Evolutionary conservation across 2,329 filamentous ascomycete genomes (phyloP).

Genomic region (Trichoderma citrinoviride): DNA sequence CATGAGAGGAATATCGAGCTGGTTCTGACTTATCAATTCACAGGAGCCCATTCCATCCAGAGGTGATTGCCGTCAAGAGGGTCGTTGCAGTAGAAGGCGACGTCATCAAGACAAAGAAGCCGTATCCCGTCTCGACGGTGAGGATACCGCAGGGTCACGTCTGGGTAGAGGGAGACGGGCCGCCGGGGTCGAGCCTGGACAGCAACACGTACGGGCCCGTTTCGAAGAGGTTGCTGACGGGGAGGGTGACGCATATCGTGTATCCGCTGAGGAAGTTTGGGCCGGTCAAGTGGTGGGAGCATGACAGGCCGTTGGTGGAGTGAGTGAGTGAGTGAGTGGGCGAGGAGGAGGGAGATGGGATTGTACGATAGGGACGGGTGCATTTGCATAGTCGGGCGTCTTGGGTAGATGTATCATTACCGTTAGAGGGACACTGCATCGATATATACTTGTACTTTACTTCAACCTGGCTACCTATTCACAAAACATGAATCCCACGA

Average conservation of each 20-base stretch:
- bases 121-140: conserved; percentile 55
- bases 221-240: conserved; percentile 70
- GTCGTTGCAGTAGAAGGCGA: conserved; percentile 81
- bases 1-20: no score
- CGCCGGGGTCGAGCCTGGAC: conserved; percentile 67
- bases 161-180: conserved; percentile 92
- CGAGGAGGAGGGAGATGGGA: neutral
- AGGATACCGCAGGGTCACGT: conserved; percentile 79
- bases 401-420: neutral
- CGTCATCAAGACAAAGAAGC: conserved; percentile 62
- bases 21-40: neutral
- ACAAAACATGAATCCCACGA: neutral
- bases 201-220: conserved; percentile 90
- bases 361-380: conserved; percentile 7
- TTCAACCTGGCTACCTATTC: no score
- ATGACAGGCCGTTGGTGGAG: conserved; percentile 33
- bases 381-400: conserved; percentile 11
- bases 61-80: conserved; percentile 73
- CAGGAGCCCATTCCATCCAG: conserved; percentile 70
- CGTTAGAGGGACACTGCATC: neutral
- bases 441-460: neutral
- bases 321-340: neutral
- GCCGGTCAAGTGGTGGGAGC: conserved; percentile 57
- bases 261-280: conserved; percentile 64
- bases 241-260: conserved; percentile 69